Base-by-base conservation (phyloP, 352 stramenopile species). In the Globisporangium nodosum region DNA sequence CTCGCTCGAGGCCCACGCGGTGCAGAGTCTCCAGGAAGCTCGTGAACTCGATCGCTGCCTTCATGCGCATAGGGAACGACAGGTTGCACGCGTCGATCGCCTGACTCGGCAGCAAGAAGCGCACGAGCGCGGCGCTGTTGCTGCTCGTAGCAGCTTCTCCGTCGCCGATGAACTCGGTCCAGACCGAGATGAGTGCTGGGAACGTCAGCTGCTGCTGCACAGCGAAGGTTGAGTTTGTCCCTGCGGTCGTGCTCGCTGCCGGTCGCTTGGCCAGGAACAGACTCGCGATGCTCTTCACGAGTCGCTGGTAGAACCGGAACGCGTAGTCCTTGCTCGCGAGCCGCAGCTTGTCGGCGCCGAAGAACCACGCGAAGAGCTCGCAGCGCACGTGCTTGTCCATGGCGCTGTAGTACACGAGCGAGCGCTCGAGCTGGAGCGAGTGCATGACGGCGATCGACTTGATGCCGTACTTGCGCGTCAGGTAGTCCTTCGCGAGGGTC, bases 391-490 rank as follows among this genome's bases (percentile, higher is more conserved):
- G 70, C 7, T 72, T 69, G n/a, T 78, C 66, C 5, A 66, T 75
- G 3, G 63, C 60, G 24, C 53, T 60, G 60, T 83, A 87, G 49
- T 85, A 68, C 3, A 85, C 50, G n/a, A 90, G 68, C 13, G 80
- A 90, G 6, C 76, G 75, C 54, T 90, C 78, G 11, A 90, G 74
- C 59, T 90, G 80, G 42, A 87, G 51, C 16, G 76, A 73, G 59
- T 90, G 70, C 74, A 88, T 85, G 31, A 81, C 58, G 1, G 80
- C 80, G 39, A 90, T 87, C 12, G 80, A 87, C 54, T 86, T 87
- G 53, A 90, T 88, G 24, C 80, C 80, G 49, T 90, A 90, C 58
- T 87, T 88, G 16, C 80, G 76, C 11, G 68, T 63, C 15, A 90
- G 67, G 35, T 76, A 81, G 55, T 90, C 78, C 42, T 85, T 85